Percentiles rank a stretch among this genome's conserved stretches.
Conservation (phyloP, 495 filamentous ascomycete genomes). For the Xylaria curta region DNA sequence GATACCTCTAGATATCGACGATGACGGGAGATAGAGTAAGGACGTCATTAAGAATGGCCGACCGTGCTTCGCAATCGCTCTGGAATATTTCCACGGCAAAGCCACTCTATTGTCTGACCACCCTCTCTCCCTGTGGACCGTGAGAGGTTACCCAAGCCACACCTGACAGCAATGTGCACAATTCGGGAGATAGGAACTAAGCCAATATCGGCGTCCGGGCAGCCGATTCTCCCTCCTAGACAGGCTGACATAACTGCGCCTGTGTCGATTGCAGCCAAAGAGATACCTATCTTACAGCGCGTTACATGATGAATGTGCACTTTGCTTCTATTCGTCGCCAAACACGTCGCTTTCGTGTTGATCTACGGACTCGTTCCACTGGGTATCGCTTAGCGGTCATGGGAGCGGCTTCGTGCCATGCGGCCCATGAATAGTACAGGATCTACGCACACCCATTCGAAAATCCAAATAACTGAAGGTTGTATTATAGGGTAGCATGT, state of each 20-base stretch:
- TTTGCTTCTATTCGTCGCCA: background rate
- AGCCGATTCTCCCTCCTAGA: background rate
- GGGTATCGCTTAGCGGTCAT: conserved; percentile 5
- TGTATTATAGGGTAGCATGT: conserved; percentile 20
- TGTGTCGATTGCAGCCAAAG: background rate
- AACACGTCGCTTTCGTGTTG: conserved; percentile 1
- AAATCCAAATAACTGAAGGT: conserved; percentile 8
- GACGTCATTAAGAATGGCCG: background rate
- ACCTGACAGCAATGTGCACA: conserved; percentile 18
- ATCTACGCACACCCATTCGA: conserved; percentile 3
- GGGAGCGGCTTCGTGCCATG: conserved; percentile 10
- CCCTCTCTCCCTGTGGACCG: background rate
- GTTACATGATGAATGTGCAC: conserved; percentile 7
- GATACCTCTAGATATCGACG: background rate
- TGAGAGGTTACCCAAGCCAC: background rate
- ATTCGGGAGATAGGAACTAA: background rate
- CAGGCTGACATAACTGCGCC: background rate
- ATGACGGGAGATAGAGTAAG: background rate
- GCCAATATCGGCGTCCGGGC: background rate
- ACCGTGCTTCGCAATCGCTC: background rate
- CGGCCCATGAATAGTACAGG: conserved; percentile 1
- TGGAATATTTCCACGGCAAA: background rate
- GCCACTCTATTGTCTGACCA: conserved; percentile 18
- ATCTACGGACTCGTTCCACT: conserved; percentile 6
- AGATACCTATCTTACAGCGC: background rate